Evolutionary conservation across 805 yeast species (phyloP).

Genomic region (Wickerhamomyces queroliae): DNA sequence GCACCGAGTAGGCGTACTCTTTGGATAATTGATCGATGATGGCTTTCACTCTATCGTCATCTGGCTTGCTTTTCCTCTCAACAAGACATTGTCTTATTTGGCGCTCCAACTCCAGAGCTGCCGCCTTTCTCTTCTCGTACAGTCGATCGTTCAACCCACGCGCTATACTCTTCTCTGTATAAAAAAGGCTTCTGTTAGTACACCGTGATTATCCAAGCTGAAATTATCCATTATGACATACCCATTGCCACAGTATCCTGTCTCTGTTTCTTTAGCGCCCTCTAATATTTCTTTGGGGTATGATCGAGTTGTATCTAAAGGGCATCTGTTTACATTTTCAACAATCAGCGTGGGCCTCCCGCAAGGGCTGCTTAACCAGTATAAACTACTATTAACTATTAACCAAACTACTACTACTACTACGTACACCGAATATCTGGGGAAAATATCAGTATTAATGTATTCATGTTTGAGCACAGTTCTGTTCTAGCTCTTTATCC

Average conservation of each 20-base stretch:
- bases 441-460: no score
- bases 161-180: constrained; percentile 52
- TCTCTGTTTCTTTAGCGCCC: no score
- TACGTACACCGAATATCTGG: not conserved
- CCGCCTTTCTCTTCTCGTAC: constrained; percentile 72
- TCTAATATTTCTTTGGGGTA: no score
- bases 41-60: constrained; percentile 42
- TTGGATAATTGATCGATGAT: constrained; percentile 70
- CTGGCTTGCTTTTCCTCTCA: constrained; percentile 48
- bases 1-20: constrained; percentile 76
- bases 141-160: constrained; percentile 69
- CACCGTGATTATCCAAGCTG: no score
- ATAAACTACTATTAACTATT: no score
- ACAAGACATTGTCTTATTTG: constrained; percentile 65
- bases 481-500: constrained; percentile 41
- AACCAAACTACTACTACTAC: no score
- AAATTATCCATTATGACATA: no score
- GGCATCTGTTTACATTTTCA: not conserved
- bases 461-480: constrained; percentile 31
- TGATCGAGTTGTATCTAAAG: no score
- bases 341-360: not conserved
- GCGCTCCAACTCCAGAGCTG: constrained; percentile 75
- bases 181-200: not conserved
- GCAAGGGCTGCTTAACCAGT: not conserved
- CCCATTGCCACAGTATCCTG: no score